phyloP scores from a whole-genome alignment of 352 stramenopile species.

The Globisporangium radiosum region DNA sequence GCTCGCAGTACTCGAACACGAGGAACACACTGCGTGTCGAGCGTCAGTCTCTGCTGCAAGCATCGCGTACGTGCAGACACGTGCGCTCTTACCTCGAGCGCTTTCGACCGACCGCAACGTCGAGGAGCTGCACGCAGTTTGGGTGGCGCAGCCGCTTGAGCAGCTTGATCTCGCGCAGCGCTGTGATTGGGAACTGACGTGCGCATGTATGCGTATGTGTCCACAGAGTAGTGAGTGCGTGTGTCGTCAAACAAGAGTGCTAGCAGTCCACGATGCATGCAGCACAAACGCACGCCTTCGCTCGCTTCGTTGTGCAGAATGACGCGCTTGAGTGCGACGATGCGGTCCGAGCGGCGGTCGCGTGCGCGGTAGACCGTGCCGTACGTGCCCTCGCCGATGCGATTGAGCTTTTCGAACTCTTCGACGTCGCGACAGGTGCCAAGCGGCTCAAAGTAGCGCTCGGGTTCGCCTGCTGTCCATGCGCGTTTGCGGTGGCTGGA shows the following conservation, averaged over 20 bases:
- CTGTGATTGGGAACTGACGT: constrained; percentile 66
- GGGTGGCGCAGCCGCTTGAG: constrained; percentile 60
- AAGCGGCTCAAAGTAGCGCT: constrained; percentile 37
- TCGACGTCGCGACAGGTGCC: constrained; percentile 50
- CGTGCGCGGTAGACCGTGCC: constrained; percentile 87
- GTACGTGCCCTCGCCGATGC: constrained; percentile 81
- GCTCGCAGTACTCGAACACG: constrained; percentile 88
- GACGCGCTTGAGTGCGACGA: constrained; percentile 90
- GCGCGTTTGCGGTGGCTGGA: not conserved
- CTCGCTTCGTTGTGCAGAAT: constrained; percentile 88
- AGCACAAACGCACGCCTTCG: constrained; percentile 64
- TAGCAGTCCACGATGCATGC: not conserved
- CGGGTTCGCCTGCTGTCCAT: constrained; percentile 11
- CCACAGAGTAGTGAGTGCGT: too few relatives aligned
- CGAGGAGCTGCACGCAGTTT: constrained; percentile 69
- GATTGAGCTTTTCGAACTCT: constrained; percentile 71
- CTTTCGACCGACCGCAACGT: constrained; percentile 65
- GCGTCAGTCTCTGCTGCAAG: not conserved
- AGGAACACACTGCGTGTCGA: constrained; percentile 63
- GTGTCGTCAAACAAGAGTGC: not conserved
- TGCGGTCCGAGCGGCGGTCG: constrained; percentile 48
- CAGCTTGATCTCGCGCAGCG: constrained; percentile 69
- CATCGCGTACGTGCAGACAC: not conserved
- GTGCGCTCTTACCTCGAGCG: constrained; percentile 32
- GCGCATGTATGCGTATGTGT: not conserved